phyloP scores from a whole-genome alignment of 148 eudicot genomes.

The Rhododendron henanense region DNA sequence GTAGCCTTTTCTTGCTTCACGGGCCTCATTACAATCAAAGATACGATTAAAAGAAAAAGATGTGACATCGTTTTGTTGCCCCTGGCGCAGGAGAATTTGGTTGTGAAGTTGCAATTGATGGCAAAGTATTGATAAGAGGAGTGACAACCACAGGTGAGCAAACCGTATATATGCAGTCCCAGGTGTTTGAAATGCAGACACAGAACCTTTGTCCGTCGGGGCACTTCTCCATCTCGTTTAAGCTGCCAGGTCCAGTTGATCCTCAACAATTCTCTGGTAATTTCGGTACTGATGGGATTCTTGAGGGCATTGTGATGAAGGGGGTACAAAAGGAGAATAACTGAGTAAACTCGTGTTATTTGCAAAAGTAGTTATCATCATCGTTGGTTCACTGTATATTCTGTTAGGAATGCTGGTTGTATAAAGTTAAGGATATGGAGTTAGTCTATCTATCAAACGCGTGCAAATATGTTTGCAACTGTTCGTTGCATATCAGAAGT shows the following conservation, averaged over 20 bases:
- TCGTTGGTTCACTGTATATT: not conserved
- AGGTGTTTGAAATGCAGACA: slow-evolving; percentile 70
- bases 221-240: slow-evolving; percentile 68
- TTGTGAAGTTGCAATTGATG: slow-evolving; percentile 84
- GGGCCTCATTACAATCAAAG: not conserved
- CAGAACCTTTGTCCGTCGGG: slow-evolving; percentile 89
- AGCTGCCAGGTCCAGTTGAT: slow-evolving; percentile 88
- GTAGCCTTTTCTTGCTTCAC: not conserved
- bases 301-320: slow-evolving; percentile 78
- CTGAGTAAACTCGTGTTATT: not conserved
- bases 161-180: slow-evolving; percentile 37
- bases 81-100: slow-evolving; percentile 64
- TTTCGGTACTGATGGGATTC: slow-evolving; percentile 78
- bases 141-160: slow-evolving; percentile 73
- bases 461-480: not conserved
- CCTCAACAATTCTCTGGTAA: slow-evolving; percentile 70
- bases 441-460: not conserved
- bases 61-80: not conserved
- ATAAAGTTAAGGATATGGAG: not conserved
- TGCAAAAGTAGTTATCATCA: not conserved
- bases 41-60: not conserved
- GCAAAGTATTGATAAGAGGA: slow-evolving; percentile 74
- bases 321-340: slow-evolving; percentile 13
- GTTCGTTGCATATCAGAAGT: not conserved
- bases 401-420: not conserved